Conservation (phyloP, 148 eudicot genomes). For the Amaranthus hypochondriacus region DNA sequence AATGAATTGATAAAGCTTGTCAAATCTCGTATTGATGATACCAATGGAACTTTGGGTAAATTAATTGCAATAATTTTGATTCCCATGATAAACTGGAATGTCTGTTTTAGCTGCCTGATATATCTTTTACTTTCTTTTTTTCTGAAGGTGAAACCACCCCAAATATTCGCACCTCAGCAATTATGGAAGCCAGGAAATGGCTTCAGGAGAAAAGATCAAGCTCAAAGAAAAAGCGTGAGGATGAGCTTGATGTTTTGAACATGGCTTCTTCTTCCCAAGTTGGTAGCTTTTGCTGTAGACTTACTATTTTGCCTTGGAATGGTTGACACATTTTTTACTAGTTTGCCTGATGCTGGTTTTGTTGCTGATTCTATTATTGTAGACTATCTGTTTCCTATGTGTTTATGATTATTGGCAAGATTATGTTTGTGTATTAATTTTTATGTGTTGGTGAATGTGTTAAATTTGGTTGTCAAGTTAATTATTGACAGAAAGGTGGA, state of each 20-base stretch:
- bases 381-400: not conserved
- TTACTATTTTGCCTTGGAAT: constrained; percentile 9
- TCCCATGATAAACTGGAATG: not conserved
- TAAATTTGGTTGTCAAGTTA: not conserved
- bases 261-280: constrained; percentile 40
- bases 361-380: not conserved
- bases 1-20: constrained; percentile 55
- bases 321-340: not conserved
- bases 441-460: not conserved
- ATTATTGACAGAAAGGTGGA: not conserved
- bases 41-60: constrained; percentile 28
- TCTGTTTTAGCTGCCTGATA: not conserved
- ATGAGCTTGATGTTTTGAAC: constrained; percentile 26
- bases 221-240: constrained; percentile 36
- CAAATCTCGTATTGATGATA: constrained; percentile 54
- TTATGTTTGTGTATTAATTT: not conserved
- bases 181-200: constrained; percentile 83
- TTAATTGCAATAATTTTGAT: not conserved
- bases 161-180: constrained; percentile 46
- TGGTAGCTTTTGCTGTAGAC: constrained; percentile 26
- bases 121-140: not conserved
- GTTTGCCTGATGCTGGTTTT: not conserved
- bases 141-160: constrained; percentile 27
- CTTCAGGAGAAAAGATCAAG: constrained; percentile 64
- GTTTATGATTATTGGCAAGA: not conserved